Conservation (phyloP, 2,329 filamentous ascomycete genomes). For the Cladosporium sp. region DNA sequence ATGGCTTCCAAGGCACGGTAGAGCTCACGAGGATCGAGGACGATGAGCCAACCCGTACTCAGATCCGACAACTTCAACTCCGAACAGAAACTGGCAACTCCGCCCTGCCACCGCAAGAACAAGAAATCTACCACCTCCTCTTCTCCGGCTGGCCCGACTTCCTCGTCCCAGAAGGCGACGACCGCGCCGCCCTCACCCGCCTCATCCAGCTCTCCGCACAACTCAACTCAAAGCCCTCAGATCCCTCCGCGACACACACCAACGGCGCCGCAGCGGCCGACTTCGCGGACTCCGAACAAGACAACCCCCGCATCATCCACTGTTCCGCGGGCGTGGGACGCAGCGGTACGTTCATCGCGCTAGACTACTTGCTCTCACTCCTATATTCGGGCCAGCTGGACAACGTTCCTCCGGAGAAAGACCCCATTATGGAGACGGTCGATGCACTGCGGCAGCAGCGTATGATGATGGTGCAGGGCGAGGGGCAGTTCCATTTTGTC, state of each 20-base stretch:
- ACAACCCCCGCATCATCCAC: slow-evolving; percentile 65
- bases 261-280: slow-evolving; percentile 23
- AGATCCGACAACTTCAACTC: slow-evolving; percentile 66
- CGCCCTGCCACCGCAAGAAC: slow-evolving; percentile 44
- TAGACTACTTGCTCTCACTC: slow-evolving; percentile 86
- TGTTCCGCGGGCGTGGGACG: slow-evolving; percentile 86
- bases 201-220: slow-evolving; percentile 62
- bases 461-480: slow-evolving; percentile 91
- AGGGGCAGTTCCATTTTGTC: slow-evolving; percentile 76
- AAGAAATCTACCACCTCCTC: slow-evolving; percentile 73
- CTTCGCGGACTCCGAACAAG: slow-evolving; percentile 21
- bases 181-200: slow-evolving; percentile 61
- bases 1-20: slow-evolving; percentile 60
- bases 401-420: slow-evolving; percentile 42
- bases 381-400: slow-evolving; percentile 67
- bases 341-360: slow-evolving; percentile 88
- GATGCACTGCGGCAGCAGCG: slow-evolving; percentile 77
- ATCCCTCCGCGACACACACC: slow-evolving; percentile 12
- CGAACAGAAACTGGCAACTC: slow-evolving; percentile 33
- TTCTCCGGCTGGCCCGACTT: slow-evolving; percentile 91
- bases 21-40: slow-evolving; percentile 51
- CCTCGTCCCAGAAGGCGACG: slow-evolving; percentile 65
- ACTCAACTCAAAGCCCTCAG: slow-evolving; percentile 39
- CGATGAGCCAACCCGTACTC: slow-evolving; percentile 54
- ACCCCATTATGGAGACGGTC: slow-evolving; percentile 73